phyloP scores from a whole-genome alignment of 257 asterid species.

The Solanum sitiens region DNA sequence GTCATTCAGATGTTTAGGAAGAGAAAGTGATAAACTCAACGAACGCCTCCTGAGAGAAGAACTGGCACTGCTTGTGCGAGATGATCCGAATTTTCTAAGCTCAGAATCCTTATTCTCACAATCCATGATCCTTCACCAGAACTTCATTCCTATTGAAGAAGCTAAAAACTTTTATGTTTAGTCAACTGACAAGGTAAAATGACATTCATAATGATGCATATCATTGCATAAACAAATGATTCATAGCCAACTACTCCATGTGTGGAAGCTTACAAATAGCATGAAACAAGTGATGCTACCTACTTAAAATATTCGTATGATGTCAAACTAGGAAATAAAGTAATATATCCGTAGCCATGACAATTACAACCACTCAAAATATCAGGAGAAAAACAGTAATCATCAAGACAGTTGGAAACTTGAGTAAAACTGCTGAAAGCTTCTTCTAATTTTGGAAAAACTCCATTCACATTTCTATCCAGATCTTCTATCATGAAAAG shows the following conservation, averaged over 20 bases:
- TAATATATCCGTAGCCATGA: background rate
- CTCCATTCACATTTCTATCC: background rate
- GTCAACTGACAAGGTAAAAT: background rate
- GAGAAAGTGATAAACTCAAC: conserved; percentile 15
- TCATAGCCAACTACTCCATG: background rate
- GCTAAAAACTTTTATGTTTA: background rate
- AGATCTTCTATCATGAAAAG: background rate
- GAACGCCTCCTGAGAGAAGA: conserved; percentile 44
- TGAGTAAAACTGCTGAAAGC: background rate
- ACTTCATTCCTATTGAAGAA: background rate
- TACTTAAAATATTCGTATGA: background rate
- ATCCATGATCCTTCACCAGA: conserved; percentile 28
- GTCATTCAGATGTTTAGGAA: conserved; percentile 16
- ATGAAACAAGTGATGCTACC: background rate
- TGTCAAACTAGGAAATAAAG: background rate
- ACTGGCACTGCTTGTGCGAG: conserved; percentile 23
- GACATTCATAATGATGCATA: background rate
- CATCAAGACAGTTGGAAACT: background rate
- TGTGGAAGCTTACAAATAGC: background rate
- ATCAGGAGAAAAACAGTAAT: background rate
- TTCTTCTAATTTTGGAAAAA: background rate
- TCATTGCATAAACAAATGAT: background rate
- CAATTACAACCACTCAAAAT: background rate
- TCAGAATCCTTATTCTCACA: conserved; percentile 19
- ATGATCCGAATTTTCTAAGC: conserved; percentile 30